Conservation (phyloP, 2,329 filamentous ascomycete genomes). For the Meredithiella fracta region DNA sequence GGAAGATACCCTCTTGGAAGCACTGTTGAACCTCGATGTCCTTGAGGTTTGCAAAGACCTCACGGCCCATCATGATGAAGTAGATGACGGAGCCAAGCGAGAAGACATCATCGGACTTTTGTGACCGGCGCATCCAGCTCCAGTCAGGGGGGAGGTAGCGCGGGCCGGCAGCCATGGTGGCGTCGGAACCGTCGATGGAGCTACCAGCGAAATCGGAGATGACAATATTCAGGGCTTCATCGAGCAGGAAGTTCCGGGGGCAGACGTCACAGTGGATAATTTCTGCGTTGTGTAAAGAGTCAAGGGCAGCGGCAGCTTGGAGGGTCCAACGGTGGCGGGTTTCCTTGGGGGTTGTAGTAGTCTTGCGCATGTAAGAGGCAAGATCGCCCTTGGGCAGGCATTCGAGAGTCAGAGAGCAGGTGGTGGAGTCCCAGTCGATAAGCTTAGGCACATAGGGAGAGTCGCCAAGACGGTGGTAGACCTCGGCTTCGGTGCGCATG, state of each 20-base stretch:
- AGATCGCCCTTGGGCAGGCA: conserved; percentile 19
- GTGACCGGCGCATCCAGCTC: conserved; percentile 18
- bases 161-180: conserved; percentile 16
- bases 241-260: conserved; percentile 25
- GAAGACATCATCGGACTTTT: conserved; percentile 21
- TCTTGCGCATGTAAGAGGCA: conserved; percentile 16
- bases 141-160: conserved; percentile 18
- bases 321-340: conserved; percentile 20
- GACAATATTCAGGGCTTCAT: conserved; percentile 21
- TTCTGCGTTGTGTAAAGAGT: conserved; percentile 22
- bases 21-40: conserved; percentile 19
- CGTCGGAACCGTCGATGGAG: conserved; percentile 16
- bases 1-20: conserved; percentile 19
- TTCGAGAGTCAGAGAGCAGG: conserved; percentile 18
- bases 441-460: conserved; percentile 17
- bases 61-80: conserved; percentile 21
- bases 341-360: conserved; percentile 13
- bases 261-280: conserved; percentile 26
- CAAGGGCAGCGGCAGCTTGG: conserved; percentile 22
- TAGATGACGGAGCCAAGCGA: conserved; percentile 23
- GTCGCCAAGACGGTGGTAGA: conserved; percentile 17
- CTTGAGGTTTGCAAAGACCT: conserved; percentile 19
- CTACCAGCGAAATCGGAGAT: conserved; percentile 25
- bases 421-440: conserved; percentile 17
- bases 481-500: conserved; percentile 17